Base-by-base conservation (phyloP, 1,284 basidiomycete species). In the Cutaneotrichosporon sp. region DNA sequence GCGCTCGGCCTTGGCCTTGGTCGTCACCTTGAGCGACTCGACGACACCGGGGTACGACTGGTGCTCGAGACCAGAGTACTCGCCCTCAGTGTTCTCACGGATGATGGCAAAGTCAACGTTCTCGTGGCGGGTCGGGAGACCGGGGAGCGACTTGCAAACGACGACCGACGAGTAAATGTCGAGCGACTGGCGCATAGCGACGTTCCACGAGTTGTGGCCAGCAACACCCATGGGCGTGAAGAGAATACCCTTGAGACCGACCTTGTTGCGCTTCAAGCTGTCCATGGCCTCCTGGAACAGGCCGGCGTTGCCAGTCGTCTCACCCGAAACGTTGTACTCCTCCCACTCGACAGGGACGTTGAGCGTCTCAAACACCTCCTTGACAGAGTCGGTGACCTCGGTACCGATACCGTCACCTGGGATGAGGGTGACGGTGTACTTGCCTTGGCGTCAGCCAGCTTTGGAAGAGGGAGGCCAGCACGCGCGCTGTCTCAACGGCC, bases 281-380 rank as follows among this genome's bases (percentile, higher is more conserved):
- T 97, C 93, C 91, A 97, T 93, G 69, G 94, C 92, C 85, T 95
- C 88, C 83, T 91, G 94, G 88, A 99, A 99, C 73, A 97, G 88
- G 62, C 88, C 90, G 81, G 98, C 96, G 75, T 92, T 92, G 50
- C 58, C 58, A 64, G 90, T 86, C 63, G 91, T 92, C 86, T 97
- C 89, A 67, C 97, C 97, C 55, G 93, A 96, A 69, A 99, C 93
- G 79, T 98, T 88, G 84, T 95, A 98, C 82, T 98, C 92, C 81
- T 98, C 95, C 92, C 95, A 99, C 82, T 98, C 92, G 83, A 99
- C 95, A 81, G 97, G 97, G 40, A 94, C 97, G 80, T 99, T 99
- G 80, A 93, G 87, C 70, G 92, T 87, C 80, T 97, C 92, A 75
- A 99, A 99, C 80, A 99, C 94, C 83, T 98, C 94, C 85, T 99